These are phyloP conservation scores for Calendula officinalis DNA, from an alignment of 129 eudicot genomes.

Conservation along the genomic window DNA sequence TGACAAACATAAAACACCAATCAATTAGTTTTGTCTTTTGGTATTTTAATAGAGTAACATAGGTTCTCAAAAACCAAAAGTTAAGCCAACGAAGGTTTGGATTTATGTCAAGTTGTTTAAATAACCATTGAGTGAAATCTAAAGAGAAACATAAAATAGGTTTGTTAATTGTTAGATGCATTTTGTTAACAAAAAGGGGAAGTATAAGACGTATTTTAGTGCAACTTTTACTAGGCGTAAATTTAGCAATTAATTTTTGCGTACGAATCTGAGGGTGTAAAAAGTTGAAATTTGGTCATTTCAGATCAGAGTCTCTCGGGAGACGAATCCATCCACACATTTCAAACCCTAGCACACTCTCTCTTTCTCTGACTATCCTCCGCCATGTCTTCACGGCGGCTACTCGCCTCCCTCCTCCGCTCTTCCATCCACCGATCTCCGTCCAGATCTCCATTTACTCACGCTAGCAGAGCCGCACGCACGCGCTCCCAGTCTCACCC, in stretches of 20 bases:
- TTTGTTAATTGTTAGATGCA: no score
- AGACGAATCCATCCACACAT: slow-evolving; percentile 31
- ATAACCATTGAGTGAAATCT: no score
- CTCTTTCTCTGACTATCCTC: slow-evolving; percentile 11
- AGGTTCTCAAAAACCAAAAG: no score
- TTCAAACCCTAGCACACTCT: slow-evolving; percentile 33
- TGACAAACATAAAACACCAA: no score
- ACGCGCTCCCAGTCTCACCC: slow-evolving; percentile 7
- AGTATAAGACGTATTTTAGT: no score
- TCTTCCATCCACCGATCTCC: slow-evolving; percentile 33
- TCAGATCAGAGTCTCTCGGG: slow-evolving; percentile 27
- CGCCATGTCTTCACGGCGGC: slow-evolving; percentile 38
- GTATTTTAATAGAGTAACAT: no score
- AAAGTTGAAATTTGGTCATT: slow-evolving; percentile 8
- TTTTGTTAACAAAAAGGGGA: no score
- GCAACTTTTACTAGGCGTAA: slow-evolving; percentile 11
- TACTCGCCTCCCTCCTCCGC: slow-evolving; percentile 34
- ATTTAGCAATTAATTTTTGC: not conserved
- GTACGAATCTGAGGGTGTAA: slow-evolving; percentile 14
- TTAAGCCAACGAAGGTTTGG: no score
- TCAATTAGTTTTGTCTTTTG: no score
- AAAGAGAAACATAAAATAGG: no score
- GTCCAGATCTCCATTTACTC: slow-evolving; percentile 18
- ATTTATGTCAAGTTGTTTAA: no score
- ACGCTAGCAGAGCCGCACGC: slow-evolving; percentile 22